Conservation (phyloP, 2,329 filamentous ascomycete species). For the Chrysoporthe puriensis region DNA sequence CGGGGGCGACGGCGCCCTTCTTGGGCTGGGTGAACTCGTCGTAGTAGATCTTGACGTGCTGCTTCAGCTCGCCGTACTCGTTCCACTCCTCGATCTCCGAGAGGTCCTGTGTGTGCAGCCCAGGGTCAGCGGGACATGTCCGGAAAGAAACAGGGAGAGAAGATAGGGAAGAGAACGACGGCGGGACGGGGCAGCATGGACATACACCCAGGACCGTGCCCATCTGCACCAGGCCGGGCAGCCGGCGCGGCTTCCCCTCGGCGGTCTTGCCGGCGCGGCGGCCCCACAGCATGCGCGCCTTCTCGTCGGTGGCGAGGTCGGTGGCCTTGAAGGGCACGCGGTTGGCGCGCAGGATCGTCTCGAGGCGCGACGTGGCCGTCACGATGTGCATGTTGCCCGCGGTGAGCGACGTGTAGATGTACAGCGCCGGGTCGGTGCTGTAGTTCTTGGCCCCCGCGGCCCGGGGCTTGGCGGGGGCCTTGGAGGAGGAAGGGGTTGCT, state of each 20-base stretch:
- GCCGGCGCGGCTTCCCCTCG: constrained; percentile 67
- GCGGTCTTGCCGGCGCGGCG: constrained; percentile 76
- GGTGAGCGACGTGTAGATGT: constrained; percentile 95
- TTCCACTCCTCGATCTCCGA: constrained; percentile 99
- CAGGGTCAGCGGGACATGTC: neutral
- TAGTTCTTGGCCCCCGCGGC: constrained; percentile 41
- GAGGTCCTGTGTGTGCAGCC: constrained; percentile 66
- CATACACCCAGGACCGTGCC: constrained; percentile 83
- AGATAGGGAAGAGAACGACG: constrained; percentile 2
- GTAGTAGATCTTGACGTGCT: constrained; percentile 74
- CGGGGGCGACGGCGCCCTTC: constrained; percentile 56
- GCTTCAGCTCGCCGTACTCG: constrained; percentile 92
- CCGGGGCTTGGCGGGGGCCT: neutral
- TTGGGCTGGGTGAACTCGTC: constrained; percentile 64
- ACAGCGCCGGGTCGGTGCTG: constrained; percentile 72
- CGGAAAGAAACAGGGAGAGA: constrained; percentile 10
- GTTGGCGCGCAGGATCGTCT: constrained; percentile 95
- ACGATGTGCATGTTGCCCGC: constrained; percentile 95
- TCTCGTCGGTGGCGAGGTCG: constrained; percentile 88
- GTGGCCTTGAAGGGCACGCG: constrained; percentile 90
- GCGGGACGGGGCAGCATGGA: constrained; percentile 32
- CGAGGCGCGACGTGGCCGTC: constrained; percentile 91
- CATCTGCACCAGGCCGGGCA: constrained; percentile 87
- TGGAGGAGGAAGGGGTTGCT: constrained; percentile 16
- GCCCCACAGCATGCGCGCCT: constrained; percentile 86